A percentile compares a stretch with the other conserved stretches of the same genome.
Evolutionary conservation across 257 asterid species (phyloP).

Genomic region (Nyctanthes arbortristis): DNA sequence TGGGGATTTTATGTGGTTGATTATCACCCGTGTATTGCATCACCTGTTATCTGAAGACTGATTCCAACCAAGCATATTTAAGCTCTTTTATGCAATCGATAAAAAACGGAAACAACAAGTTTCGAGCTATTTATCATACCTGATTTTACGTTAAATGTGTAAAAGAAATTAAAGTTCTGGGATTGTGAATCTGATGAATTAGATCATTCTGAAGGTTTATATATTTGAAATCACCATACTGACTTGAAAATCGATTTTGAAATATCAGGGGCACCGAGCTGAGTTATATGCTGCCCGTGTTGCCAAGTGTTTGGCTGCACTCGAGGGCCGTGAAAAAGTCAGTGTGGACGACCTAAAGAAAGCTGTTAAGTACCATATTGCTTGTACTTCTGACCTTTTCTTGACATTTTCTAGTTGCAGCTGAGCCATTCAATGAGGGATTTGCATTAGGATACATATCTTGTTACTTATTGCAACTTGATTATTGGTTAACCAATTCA

Average conservation of each 20-base stretch:
- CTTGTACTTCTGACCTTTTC: slow-evolving; percentile 18
- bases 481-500: neutral
- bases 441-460: neutral
- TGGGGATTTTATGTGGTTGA: neutral
- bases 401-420: slow-evolving; percentile 5
- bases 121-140: neutral
- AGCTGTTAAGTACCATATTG: slow-evolving; percentile 68
- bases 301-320: slow-evolving; percentile 92
- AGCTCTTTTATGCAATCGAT: neutral
- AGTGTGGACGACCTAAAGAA: slow-evolving; percentile 92
- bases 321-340: slow-evolving; percentile 94
- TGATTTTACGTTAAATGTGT: neutral
- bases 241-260: slow-evolving; percentile 10
- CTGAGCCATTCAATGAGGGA: neutral
- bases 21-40: neutral
- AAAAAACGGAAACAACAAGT: neutral
- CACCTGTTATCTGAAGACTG: neutral
- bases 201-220: slow-evolving; percentile 12
- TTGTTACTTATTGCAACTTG: neutral
- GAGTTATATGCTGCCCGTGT: slow-evolving; percentile 97
- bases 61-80: neutral
- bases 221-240: neutral
- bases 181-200: neutral
- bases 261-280: slow-evolving; percentile 94
- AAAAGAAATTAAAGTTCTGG: neutral